These are phyloP conservation scores for Aureobasidium sp. DNA, from an alignment of 2,329 filamentous ascomycete genomes.

Conservation along the genomic window DNA sequence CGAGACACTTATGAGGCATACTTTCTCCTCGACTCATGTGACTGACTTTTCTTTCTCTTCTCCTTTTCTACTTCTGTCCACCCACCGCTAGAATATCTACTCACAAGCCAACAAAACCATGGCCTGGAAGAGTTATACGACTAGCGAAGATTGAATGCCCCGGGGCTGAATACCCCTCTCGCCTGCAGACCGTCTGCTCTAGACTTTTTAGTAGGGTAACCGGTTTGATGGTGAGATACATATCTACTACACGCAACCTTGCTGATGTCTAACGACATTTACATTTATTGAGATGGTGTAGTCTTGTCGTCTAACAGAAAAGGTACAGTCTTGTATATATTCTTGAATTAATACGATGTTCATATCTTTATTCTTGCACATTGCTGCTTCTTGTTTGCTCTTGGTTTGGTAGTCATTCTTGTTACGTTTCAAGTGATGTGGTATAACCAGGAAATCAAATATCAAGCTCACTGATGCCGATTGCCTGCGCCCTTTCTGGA, in stretches of 20 bases:
- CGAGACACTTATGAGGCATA: neutral
- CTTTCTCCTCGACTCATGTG: neutral
- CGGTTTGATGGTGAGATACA: slow-evolving; percentile 87
- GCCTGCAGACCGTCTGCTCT: slow-evolving; percentile 71
- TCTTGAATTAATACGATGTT: neutral
- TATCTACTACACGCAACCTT: neutral
- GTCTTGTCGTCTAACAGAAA: neutral
- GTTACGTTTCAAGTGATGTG: too few species aligned
- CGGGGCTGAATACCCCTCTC: slow-evolving; percentile 48
- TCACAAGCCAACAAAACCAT: slow-evolving; percentile 58
- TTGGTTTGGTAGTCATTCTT: too few species aligned
- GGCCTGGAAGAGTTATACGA: slow-evolving; percentile 84
- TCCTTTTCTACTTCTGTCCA: neutral
- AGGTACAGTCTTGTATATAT: neutral
- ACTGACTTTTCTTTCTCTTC: neutral
- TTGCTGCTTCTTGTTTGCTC: too few species aligned
- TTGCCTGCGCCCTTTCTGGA: too few species aligned
- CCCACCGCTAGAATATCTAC: slow-evolving; percentile 77
- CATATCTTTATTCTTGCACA: too few species aligned
- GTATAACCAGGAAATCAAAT: too few species aligned
- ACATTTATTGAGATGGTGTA: neutral
- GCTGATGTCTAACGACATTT: slow-evolving; percentile 5
- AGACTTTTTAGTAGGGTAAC: slow-evolving; percentile 48
- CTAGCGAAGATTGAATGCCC: slow-evolving; percentile 70
- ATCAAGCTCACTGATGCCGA: too few species aligned